Evolutionary conservation across 495 filamentous ascomycete genomes (phyloP).

Genomic region (Cercophora newfieldiana): DNA sequence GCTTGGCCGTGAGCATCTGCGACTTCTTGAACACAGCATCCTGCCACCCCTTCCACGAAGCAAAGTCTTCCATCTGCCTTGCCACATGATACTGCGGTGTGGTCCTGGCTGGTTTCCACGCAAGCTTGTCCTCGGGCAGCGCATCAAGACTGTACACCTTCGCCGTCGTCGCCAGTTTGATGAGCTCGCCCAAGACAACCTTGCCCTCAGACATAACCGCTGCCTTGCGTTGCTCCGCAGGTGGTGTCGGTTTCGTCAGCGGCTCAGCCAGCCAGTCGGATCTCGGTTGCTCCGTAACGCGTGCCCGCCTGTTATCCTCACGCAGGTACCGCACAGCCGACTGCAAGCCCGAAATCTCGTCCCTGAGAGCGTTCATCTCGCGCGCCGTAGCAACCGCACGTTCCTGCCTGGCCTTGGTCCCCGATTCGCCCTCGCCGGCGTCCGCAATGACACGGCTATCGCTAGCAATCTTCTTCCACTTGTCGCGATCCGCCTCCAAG

Average conservation of each 20-base stretch:
- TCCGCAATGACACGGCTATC: constrained; percentile 59
- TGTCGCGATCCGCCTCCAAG: constrained; percentile 65
- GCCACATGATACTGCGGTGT: constrained; percentile 49
- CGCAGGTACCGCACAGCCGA: constrained; percentile 76
- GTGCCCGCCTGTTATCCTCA: constrained; percentile 70
- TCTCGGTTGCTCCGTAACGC: constrained; percentile 59
- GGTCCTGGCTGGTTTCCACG: constrained; percentile 46
- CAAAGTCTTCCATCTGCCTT: constrained; percentile 44
- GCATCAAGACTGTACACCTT: constrained; percentile 56
- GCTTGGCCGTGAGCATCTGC: constrained; percentile 20
- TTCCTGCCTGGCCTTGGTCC: constrained; percentile 56
- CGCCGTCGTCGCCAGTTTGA: constrained; percentile 63
- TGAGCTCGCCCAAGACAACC: constrained; percentile 69
- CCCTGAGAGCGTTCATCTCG: constrained; percentile 71
- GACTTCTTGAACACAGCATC: constrained; percentile 39
- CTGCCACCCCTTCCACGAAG: constrained; percentile 45
- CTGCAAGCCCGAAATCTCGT: constrained; percentile 69
- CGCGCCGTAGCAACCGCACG: constrained; percentile 66
- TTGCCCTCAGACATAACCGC: constrained; percentile 65
- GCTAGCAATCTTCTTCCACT: constrained; percentile 72
- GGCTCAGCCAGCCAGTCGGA: constrained; percentile 69
- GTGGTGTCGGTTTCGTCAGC: constrained; percentile 50
- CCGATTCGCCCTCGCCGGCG: constrained; percentile 39
- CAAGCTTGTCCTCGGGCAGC: constrained; percentile 51
- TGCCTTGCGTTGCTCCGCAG: constrained; percentile 57